Conservation (phyloP, 2,329 filamentous ascomycete genomes). For the Aureobasidium sp. region DNA sequence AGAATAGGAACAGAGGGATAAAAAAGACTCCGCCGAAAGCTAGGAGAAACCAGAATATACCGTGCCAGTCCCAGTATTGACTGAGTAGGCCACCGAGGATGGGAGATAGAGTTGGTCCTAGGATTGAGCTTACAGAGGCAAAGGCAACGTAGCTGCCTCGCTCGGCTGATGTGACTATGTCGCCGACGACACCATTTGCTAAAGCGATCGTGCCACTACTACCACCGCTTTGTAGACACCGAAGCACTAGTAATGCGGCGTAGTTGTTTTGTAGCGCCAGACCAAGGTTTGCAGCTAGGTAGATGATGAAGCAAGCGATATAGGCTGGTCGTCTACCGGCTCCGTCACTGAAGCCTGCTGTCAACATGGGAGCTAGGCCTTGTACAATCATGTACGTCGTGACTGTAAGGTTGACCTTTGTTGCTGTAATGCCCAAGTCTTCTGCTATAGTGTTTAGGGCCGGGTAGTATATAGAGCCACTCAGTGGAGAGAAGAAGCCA, state of each 20-base stretch:
- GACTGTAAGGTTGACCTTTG: conserved; percentile 43
- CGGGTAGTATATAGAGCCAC: conserved; percentile 34
- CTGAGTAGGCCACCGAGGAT: conserved; percentile 57
- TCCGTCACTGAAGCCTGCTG: conserved; percentile 25
- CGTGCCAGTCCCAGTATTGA: conserved; percentile 58
- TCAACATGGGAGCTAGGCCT: conserved; percentile 27
- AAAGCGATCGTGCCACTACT: conserved; percentile 64
- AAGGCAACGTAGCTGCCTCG: conserved; percentile 66
- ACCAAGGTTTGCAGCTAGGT: conserved; percentile 28
- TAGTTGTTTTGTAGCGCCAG: conserved; percentile 29
- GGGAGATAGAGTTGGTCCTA: conserved; percentile 45
- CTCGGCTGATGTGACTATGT: conserved; percentile 60
- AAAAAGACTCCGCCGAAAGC: conserved; percentile 45
- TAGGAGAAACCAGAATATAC: conserved; percentile 61
- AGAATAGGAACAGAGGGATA: conserved; percentile 46
- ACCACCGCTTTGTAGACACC: conserved; percentile 55
- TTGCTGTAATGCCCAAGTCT: conserved; percentile 34
- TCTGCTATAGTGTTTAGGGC: conserved; percentile 26
- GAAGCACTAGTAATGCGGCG: conserved; percentile 47
- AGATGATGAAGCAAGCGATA: conserved; percentile 26
- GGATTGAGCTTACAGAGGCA: conserved; percentile 50
- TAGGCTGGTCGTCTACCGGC: conserved; percentile 28
- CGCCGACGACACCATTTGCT: conserved; percentile 62
- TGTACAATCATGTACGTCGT: conserved; percentile 40
- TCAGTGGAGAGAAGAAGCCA: conserved; percentile 26